These are phyloP conservation scores for Candida manassasensis DNA, from an alignment of 805 yeast species.

Conservation along the genomic window DNA sequence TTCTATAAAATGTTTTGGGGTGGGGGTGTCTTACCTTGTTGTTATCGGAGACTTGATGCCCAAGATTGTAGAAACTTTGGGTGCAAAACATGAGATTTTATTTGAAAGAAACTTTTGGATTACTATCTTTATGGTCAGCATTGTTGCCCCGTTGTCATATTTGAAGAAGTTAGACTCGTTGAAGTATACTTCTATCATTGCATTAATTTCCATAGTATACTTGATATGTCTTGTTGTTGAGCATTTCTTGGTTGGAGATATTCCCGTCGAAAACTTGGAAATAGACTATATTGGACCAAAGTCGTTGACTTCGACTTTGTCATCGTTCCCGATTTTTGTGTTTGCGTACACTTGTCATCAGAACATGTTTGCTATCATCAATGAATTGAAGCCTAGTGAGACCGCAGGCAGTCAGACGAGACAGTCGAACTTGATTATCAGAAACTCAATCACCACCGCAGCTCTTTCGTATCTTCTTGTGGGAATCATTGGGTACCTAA, in stretches of 20 bases:
- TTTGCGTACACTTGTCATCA: conserved; percentile 83
- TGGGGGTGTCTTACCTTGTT: conserved; percentile 64
- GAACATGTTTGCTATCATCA: conserved; percentile 71
- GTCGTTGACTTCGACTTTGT: conserved; percentile 35
- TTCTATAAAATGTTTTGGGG: conserved; percentile 76
- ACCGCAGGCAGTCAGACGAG: conserved; percentile 36
- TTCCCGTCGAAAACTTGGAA: conserved; percentile 12
- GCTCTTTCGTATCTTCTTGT: conserved; percentile 56
- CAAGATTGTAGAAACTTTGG: conserved; percentile 39
- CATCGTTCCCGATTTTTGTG: conserved; percentile 69
- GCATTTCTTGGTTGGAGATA: conserved; percentile 37
- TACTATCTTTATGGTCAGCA: conserved; percentile 41
- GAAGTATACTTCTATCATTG: conserved; percentile 67
- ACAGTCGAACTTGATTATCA: conserved; percentile 46
- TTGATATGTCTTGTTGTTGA: conserved; percentile 51
- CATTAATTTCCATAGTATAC: conserved; percentile 62
- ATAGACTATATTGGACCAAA: conserved; percentile 38
- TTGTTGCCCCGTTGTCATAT: conserved; percentile 62
- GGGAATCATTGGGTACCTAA: conserved; percentile 65
- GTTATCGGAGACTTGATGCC: conserved; percentile 78
- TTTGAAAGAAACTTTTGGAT: conserved; percentile 50
- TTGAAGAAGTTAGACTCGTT: conserved; percentile 62
- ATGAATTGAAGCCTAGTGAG: conserved; percentile 50
- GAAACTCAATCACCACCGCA: conserved; percentile 53
- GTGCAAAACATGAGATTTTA: conserved; percentile 19